Conservation (phyloP, 2,329 filamentous ascomycete genomes). For the Exserohilum turcica region DNA sequence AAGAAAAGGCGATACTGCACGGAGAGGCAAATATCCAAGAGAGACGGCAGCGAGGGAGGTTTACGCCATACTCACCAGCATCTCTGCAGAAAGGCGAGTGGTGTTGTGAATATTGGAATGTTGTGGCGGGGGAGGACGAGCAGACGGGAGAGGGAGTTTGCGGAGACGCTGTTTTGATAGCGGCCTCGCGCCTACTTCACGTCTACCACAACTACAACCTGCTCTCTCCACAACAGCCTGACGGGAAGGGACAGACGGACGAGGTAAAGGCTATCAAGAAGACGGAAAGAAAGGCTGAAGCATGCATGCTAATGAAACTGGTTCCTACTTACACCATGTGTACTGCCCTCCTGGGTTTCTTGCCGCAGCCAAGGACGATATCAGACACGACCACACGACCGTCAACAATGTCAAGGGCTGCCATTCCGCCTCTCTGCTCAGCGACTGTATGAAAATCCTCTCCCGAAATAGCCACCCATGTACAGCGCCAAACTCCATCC, state of each 20-base stretch:
- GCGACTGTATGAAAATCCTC: neutral
- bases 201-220: constrained; percentile 5
- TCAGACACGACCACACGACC: constrained; percentile 6
- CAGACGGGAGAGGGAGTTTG: constrained; percentile 4
- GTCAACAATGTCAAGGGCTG: neutral
- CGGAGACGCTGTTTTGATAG: constrained; percentile 14
- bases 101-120: constrained; percentile 20
- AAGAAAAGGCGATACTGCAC: constrained; percentile 24
- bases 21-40: constrained; percentile 29
- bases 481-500: neutral
- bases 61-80: constrained; percentile 18
- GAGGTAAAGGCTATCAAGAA: constrained; percentile 9
- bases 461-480: neutral
- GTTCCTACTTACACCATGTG: constrained; percentile 16
- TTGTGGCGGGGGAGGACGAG: constrained; percentile 14
- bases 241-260: constrained; percentile 9
- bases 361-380: neutral
- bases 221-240: constrained; percentile 5
- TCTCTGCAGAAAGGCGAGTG: constrained; percentile 23
- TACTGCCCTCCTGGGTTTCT: neutral
- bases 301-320: constrained; percentile 12
- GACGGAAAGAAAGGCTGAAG: constrained; percentile 17
- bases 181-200: constrained; percentile 12
- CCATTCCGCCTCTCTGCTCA: neutral
- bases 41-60: constrained; percentile 19